Base-by-base conservation (phyloP, 129 eudicot species). In the Helianthus tuberosus region DNA sequence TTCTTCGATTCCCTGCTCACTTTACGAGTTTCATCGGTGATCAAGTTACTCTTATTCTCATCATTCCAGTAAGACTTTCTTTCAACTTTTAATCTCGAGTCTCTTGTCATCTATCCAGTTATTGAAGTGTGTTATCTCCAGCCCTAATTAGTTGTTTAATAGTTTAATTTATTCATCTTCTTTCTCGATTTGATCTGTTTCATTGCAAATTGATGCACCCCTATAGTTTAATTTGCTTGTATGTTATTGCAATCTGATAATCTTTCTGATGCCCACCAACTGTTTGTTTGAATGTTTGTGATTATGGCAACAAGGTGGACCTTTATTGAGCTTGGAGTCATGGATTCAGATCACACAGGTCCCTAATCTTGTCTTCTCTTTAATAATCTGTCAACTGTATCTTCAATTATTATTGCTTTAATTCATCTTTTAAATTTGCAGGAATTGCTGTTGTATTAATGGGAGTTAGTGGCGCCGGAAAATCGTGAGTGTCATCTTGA, bases 381-480 rank as follows among this genome's bases (percentile, higher is more conserved):
- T 16, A 6, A 25, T 1, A 14, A 65, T 67, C 27, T 61, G 29
- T 61, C 36, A 69, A 47, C 44, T 49, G 6, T 53, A 6, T 11
- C 47, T 64, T 61, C 53, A 51, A 3, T 23, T 5, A 13, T 13
- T 51, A 35, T 51, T 71, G 63, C 72, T 64, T 64, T 3, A 12
- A 32, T 43, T 52, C n/a, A 44, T 64, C 44, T 64, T 54, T 52
- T 11, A 50, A 32, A 29, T 35, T 71, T 68, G 50, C 86, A 90
- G 97, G 89, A 68, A 68, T 47, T 2, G 96, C 89, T 75, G 46
- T 90, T 69, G 96, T 94, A 14, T 60, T 94, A 44, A 90, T 94
- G 97, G 98, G 98, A 48, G 98, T 90, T 53, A 86, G 96, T 51
- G 98, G 98, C 39, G 88, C 96, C 36, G 98, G 98, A 63, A 94